Conservation (phyloP, 371 early-diverging fungal genomes). For the Apophysomyces sp. region DNA sequence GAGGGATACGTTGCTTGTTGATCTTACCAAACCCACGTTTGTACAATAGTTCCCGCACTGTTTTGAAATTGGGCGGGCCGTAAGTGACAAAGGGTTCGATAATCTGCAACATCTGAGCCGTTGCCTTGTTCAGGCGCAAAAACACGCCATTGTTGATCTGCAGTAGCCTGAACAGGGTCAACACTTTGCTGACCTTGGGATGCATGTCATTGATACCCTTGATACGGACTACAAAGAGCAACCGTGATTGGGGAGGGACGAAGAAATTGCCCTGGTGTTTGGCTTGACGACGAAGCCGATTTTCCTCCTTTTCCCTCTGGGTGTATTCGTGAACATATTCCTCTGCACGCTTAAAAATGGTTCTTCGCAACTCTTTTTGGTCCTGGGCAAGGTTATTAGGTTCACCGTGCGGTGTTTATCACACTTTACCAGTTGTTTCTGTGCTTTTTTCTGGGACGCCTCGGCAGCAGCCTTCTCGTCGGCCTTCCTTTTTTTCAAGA, state of each 20-base stretch:
- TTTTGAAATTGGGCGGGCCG: slow-evolving; percentile 97
- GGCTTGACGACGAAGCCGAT: slow-evolving; percentile 87
- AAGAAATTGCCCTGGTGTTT: slow-evolving; percentile 85
- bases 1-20: slow-evolving; percentile 90
- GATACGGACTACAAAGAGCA: slow-evolving; percentile 94
- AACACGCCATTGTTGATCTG: slow-evolving; percentile 99
- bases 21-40: slow-evolving; percentile 98
- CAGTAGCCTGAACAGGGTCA: slow-evolving; percentile 95
- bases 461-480: slow-evolving; percentile 81
- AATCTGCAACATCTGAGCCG: slow-evolving; percentile 94
- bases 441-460: slow-evolving; percentile 53
- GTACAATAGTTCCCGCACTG: slow-evolving; percentile 97
- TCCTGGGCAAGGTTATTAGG: too few species aligned
- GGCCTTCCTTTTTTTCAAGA: slow-evolving; percentile 92
- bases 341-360: slow-evolving; percentile 96
- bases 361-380: background rate
- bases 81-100: slow-evolving; percentile 97
- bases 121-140: slow-evolving; percentile 96
- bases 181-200: slow-evolving; percentile 97
- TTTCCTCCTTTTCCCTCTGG: slow-evolving; percentile 79
- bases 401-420: too few species aligned
- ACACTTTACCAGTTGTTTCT: slow-evolving; percentile 57
- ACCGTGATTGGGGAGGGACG: slow-evolving; percentile 92
- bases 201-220: slow-evolving; percentile 95
- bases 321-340: slow-evolving; percentile 95